phyloP scores from a whole-genome alignment of 2,329 filamentous ascomycete genomes.

The Colletotrichum magnum region DNA sequence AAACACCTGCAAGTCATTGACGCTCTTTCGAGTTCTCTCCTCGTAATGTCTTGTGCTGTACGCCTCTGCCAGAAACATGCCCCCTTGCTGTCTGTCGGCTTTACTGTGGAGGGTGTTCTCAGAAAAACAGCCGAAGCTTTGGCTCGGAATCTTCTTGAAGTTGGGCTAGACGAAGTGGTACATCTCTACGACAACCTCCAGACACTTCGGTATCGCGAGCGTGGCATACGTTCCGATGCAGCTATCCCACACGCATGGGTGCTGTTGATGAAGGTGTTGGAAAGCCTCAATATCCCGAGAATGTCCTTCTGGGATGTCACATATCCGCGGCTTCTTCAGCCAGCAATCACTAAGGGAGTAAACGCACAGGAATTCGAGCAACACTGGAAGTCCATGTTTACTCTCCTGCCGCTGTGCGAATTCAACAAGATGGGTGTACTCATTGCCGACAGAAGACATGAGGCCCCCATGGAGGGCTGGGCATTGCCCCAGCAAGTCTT shows the following conservation, averaged over 20 bases:
- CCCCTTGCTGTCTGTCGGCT: slow-evolving; percentile 51
- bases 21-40: slow-evolving; percentile 53
- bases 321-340: slow-evolving; percentile 58
- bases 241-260: slow-evolving; percentile 69
- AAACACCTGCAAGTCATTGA: slow-evolving; percentile 52
- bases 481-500: slow-evolving; percentile 69
- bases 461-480: slow-evolving; percentile 70
- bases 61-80: slow-evolving; percentile 56
- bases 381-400: slow-evolving; percentile 72
- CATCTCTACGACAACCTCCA: slow-evolving; percentile 65
- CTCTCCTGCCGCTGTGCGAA: slow-evolving; percentile 72
- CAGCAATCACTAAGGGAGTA: slow-evolving; percentile 50
- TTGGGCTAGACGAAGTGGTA: slow-evolving; percentile 60
- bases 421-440: slow-evolving; percentile 70
- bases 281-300: slow-evolving; percentile 63
- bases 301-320: slow-evolving; percentile 73
- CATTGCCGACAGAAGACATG: slow-evolving; percentile 54
- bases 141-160: slow-evolving; percentile 56
- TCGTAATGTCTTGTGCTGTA: slow-evolving; percentile 54
- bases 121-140: slow-evolving; percentile 56
- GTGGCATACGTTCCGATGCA: slow-evolving; percentile 65
- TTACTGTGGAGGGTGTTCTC: slow-evolving; percentile 65
- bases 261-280: slow-evolving; percentile 67
- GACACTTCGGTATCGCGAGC: slow-evolving; percentile 60
- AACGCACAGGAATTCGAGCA: slow-evolving; percentile 67